Base-by-base conservation (phyloP, 2,329 filamentous ascomycete genomes). In the Colletotrichum orbiculare region DNA sequence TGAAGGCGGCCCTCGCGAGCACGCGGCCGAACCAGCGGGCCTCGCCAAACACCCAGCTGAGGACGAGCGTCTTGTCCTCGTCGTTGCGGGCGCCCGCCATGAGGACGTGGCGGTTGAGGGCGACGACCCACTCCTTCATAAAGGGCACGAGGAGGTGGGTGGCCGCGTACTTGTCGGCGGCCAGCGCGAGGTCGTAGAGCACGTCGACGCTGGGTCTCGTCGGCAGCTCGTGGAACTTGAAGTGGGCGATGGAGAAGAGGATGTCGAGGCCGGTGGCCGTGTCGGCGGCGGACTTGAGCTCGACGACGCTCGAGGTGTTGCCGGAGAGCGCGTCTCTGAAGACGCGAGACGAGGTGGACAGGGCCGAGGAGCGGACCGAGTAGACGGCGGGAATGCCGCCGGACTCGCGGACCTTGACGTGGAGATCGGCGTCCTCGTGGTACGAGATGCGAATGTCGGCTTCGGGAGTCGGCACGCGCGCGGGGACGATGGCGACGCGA, bases 161-260 rank as follows among this genome's bases (percentile, higher is more conserved):
- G 46, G 57, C 62, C 52, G 50, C 62, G 13, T 65, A 65, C 57
- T 52, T 65, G 62, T 65, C 62, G 5, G 62, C 42, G 33, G 62
- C 62, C 33, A 65, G 46, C 45, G 62, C 62, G 10, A 65, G 50
- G 34, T 65, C 62, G 57, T 65, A 65, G 12, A 65, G 62, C 7
- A 50, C 57, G 34, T 60, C 62, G 41, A 65, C 62, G 39, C 47
- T 65, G 35, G 62, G 62, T 34, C 59, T 45, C 39, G 62, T 35
- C 13, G 62, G 62, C n/a, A 65, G 62, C 46, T 65, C 50, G 50
- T 65, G 62, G 57, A 65, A 65, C 46, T 65, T 65, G 62, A 61
- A 65, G 50, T 65, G 62, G 10, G 57, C 57, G 34, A 65, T 55
- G n/a, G 62, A 65, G 41, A 65, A 65, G n/a, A 65, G 57, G 2